A percentile compares a stretch with the other conserved stretches of the same genome.
Evolutionary conservation across 176 grass and related monocot species (phyloP).

Genomic region (Musa schizocarpa): DNA sequence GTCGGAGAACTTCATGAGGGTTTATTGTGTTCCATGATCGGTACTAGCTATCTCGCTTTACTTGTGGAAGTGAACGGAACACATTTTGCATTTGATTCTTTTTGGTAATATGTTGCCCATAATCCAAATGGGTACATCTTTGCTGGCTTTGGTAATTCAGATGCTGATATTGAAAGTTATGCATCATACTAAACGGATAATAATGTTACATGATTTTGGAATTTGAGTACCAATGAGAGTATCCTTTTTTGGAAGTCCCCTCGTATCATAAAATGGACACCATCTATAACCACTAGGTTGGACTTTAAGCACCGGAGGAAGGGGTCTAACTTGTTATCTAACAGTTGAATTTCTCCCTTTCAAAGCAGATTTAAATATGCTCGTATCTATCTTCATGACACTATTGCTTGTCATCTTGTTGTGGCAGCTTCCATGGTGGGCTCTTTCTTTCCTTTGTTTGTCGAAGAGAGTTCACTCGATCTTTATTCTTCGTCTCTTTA

Average conservation of each 20-base stretch:
- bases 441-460: slow-evolving; percentile 81
- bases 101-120: background rate
- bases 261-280: too few species aligned
- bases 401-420: background rate
- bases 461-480: slow-evolving; percentile 89
- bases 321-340: too few species aligned
- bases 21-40: background rate
- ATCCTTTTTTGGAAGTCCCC: background rate
- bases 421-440: slow-evolving; percentile 90
- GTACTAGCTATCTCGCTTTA: background rate
- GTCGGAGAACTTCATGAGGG: too few species aligned
- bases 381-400: background rate
- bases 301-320: background rate
- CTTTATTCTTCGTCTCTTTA: slow-evolving; percentile 92
- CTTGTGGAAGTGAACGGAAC: background rate
- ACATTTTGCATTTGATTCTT: background rate
- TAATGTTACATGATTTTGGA: too few species aligned
- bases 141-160: background rate
- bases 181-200: too few species aligned
- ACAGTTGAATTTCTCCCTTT: background rate
- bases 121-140: background rate
- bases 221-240: background rate
- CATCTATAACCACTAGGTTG: background rate
- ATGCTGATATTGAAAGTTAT: background rate
- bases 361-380: too few species aligned